Evolutionary conservation across 148 eudicot species (phyloP).

Genomic region (Euryodendron excelsum): DNA sequence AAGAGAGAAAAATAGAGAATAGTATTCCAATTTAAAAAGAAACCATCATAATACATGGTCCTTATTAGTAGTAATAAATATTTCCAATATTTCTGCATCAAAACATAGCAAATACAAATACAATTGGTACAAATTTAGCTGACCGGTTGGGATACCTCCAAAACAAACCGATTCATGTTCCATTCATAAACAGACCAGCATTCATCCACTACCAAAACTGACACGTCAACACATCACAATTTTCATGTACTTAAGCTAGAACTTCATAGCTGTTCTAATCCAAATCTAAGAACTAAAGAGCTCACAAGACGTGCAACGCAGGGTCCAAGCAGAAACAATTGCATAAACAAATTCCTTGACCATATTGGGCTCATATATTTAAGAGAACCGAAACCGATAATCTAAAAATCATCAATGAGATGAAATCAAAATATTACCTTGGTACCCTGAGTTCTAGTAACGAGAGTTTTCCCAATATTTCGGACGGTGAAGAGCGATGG

Average conservation of each 20-base stretch:
- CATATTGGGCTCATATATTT: not conserved
- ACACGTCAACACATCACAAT: too few relatives aligned
- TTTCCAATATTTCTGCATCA: too few relatives aligned
- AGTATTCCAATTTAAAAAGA: too few relatives aligned
- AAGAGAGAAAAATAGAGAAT: too few relatives aligned
- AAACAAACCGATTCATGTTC: too few relatives aligned
- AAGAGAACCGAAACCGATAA: not conserved
- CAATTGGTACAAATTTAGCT: too few relatives aligned
- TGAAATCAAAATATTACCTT: slow-evolving; percentile 31
- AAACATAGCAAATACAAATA: too few relatives aligned
- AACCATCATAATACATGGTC: too few relatives aligned
- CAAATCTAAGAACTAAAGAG: not conserved
- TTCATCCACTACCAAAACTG: too few relatives aligned
- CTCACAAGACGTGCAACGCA: not conserved
- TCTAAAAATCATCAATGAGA: not conserved
- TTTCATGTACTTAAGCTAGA: not conserved
- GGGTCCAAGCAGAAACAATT: not conserved
- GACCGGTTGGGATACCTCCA: too few relatives aligned
- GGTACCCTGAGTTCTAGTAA: slow-evolving; percentile 67
- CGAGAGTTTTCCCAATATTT: slow-evolving; percentile 57
- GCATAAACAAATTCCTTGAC: not conserved
- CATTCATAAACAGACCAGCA: too few relatives aligned
- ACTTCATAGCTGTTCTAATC: not conserved
- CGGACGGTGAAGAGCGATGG: slow-evolving; percentile 45
- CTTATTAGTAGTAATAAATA: too few relatives aligned